Evolutionary conservation across 148 eudicot genomes (phyloP).

Genomic region (Rhododendron williamsianum): DNA sequence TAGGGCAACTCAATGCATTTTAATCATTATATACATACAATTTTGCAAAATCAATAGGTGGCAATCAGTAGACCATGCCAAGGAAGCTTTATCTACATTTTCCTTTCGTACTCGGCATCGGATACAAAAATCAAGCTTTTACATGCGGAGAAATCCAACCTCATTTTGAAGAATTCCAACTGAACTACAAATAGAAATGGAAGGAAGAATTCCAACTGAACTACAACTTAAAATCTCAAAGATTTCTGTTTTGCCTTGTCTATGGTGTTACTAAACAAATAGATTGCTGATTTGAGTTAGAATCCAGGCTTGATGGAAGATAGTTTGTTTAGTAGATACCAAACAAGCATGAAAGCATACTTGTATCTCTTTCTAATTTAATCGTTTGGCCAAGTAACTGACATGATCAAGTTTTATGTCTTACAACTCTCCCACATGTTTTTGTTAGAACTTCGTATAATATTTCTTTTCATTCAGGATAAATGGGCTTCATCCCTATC

Average conservation of each 20-base stretch:
- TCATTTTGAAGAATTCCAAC: too few relatives aligned
- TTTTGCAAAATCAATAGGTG: too few relatives aligned
- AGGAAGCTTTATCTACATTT: slow-evolving; percentile 24
- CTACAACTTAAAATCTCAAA: neutral
- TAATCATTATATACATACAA: too few relatives aligned
- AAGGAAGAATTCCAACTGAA: too few relatives aligned
- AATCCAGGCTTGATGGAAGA: too few relatives aligned
- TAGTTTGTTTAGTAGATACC: neutral
- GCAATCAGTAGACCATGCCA: neutral
- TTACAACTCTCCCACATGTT: neutral
- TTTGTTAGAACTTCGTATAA: too few relatives aligned
- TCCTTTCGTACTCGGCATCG: neutral
- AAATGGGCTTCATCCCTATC: neutral
- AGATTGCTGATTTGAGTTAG: neutral
- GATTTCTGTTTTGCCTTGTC: neutral
- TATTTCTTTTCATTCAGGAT: neutral
- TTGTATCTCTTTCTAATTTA: neutral
- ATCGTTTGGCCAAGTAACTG: neutral
- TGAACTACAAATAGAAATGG: too few relatives aligned
- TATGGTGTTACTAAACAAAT: neutral
- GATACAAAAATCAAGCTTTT: slow-evolving; percentile 16
- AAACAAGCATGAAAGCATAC: neutral
- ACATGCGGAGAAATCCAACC: neutral
- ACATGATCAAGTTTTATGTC: neutral
- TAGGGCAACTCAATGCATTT: too few relatives aligned